Conservation (phyloP, 495 filamentous ascomycete species). For the Aspergillus mulundensis region DNA sequence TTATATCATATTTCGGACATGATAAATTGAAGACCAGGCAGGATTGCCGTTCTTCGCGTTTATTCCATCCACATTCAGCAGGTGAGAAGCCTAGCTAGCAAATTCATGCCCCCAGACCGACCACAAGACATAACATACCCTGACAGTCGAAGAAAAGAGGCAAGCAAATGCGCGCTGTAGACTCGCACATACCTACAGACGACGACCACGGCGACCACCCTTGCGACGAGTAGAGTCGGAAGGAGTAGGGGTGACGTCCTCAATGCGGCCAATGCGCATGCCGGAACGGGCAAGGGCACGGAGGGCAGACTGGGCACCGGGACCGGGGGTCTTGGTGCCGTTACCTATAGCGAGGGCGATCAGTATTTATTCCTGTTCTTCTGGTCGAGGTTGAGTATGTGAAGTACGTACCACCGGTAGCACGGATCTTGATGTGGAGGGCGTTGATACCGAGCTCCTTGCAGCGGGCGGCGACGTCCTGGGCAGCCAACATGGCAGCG, state of each 20-base stretch:
- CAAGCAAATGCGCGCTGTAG: slow-evolving; percentile 8
- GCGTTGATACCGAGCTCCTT: slow-evolving; percentile 99
- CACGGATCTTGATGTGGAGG: slow-evolving; percentile 99
- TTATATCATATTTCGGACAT: slow-evolving; percentile 30
- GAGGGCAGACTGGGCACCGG: slow-evolving; percentile 97
- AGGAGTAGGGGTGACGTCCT: slow-evolving; percentile 98
- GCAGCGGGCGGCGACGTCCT: slow-evolving; percentile 88
- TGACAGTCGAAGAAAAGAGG: slow-evolving; percentile 19
- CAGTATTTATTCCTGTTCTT: not conserved
- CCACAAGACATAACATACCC: slow-evolving; percentile 17
- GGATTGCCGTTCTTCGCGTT: slow-evolving; percentile 55
- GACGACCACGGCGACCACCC: slow-evolving; percentile 99
- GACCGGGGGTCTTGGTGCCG: slow-evolving; percentile 98
- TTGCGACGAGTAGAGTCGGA: slow-evolving; percentile 98
- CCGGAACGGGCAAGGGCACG: slow-evolving; percentile 96
- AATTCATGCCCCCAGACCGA: slow-evolving; percentile 18
- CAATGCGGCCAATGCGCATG: slow-evolving; percentile 99
- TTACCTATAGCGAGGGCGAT: slow-evolving; percentile 56
- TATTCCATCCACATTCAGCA: slow-evolving; percentile 51
- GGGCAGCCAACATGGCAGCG: slow-evolving; percentile 99
- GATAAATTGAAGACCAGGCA: slow-evolving; percentile 55
- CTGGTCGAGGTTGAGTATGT: not conserved
- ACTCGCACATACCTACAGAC: slow-evolving; percentile 67
- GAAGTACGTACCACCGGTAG: slow-evolving; percentile 75
- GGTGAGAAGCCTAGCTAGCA: slow-evolving; percentile 30